phyloP scores from a whole-genome alignment of 2,329 filamentous ascomycete genomes.

The Drechmeria coniospora region DNA sequence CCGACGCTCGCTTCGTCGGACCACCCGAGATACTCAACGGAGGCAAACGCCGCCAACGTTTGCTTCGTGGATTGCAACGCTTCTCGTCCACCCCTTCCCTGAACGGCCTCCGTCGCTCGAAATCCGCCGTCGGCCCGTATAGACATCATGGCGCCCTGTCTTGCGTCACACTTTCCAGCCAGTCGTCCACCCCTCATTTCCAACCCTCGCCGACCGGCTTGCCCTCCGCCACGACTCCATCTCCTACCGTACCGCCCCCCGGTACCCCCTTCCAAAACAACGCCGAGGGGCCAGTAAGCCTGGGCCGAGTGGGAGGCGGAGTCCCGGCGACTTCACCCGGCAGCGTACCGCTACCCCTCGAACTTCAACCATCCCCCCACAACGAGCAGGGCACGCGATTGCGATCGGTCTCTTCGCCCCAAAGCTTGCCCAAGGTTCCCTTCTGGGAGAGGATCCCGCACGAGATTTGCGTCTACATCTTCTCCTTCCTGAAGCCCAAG shows the following conservation, averaged over 20 bases:
- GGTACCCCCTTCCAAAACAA: slow-evolving; percentile 26
- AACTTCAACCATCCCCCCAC: slow-evolving; percentile 33
- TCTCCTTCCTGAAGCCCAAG: slow-evolving; percentile 61
- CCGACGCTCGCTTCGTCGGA: slow-evolving; percentile 6
- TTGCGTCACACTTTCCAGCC: slow-evolving; percentile 34
- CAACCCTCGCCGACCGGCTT: slow-evolving; percentile 25
- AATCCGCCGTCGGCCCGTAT: slow-evolving; percentile 56
- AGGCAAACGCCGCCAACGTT: slow-evolving; percentile 50
- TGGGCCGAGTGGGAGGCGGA: slow-evolving; percentile 38
- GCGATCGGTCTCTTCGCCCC: slow-evolving; percentile 6
- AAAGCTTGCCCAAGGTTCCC: slow-evolving; percentile 34
- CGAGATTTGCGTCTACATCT: slow-evolving; percentile 66
- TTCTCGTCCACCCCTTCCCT: slow-evolving; percentile 71
- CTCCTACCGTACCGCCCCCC: slow-evolving; percentile 21
- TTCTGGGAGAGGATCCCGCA: slow-evolving; percentile 72
- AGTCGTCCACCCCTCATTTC: slow-evolving; percentile 18
- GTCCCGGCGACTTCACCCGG: slow-evolving; percentile 20
- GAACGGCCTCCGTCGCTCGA: slow-evolving; percentile 43
- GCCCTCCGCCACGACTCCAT: slow-evolving; percentile 19
- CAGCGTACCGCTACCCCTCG: slow-evolving; percentile 48
- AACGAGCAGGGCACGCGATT: slow-evolving; percentile 9
- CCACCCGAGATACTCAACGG: slow-evolving; percentile 25
- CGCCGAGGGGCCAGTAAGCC: slow-evolving; percentile 32
- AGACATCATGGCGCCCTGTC: slow-evolving; percentile 35
- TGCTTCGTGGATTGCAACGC: slow-evolving; percentile 61